Evolutionary conservation across 2,329 filamentous ascomycete genomes (phyloP), one percentile per base, ranked within the genome.

Genomic region (Ascochyta rabiei): DNA sequence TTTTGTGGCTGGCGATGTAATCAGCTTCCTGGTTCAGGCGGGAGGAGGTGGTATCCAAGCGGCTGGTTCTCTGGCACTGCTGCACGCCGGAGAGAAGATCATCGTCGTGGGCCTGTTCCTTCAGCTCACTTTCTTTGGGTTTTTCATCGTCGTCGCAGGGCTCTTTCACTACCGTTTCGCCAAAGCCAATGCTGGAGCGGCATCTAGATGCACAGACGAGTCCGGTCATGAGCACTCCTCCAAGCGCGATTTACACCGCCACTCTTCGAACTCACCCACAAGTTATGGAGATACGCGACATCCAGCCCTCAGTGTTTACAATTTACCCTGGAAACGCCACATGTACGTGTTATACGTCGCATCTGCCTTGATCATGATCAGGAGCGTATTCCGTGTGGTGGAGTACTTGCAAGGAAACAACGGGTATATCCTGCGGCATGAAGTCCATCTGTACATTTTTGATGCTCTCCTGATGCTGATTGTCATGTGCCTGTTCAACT

Each of bases 331-430:
- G 67, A 63, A 64, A 55, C 70, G 70, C 40, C 72, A 76, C 42
- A 66, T 84, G 58, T 45, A 64, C 8, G 69, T 70, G 0, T 70
- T 84, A 13, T 83, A 83, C 61, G 33, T 62, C 3, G 71, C 75
- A 31, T 78, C 74, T 51, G 56, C 63, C 0, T 66, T 84, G 18
- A 83, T 84, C 61, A 68, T 84, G 55, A 45, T 82, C 12, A 74
- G 82, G 33, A 78, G 70, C 13, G 54, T 83, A 1, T 81, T 82
- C 42, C 75, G 82, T 19, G 71, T 83, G 8, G 64, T 77, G 6
- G 82, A 84, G 68, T 85, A 80, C 55, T 56, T 70, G 0, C 66
- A 76, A 57, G 81, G 81, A 1, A 71, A 75, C 28, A 62, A 72
- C 21, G 81, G 81, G 1, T 77, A 73, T 40, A 61, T 84, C 9